Conservation (phyloP, 2,329 filamentous ascomycete species). For the Pestalotiopsis sp. region DNA sequence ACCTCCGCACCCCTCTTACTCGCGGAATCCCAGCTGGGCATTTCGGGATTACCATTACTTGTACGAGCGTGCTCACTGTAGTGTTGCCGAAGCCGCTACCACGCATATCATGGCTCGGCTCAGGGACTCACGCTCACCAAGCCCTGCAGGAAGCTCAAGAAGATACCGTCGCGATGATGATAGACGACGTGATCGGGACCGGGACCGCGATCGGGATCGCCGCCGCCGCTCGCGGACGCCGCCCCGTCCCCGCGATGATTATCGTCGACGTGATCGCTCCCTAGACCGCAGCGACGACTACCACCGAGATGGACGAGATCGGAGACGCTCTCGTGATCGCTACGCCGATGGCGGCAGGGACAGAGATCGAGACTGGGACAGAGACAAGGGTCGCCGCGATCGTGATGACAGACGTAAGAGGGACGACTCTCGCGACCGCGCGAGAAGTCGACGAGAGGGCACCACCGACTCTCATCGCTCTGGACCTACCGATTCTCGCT, state of each 20-base stretch:
- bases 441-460: constrained; percentile 65
- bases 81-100: constrained; percentile 36
- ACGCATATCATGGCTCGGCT: constrained; percentile 59
- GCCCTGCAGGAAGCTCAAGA: constrained; percentile 84
- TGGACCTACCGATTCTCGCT: constrained; percentile 47
- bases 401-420: constrained; percentile 64
- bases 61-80: constrained; percentile 29
- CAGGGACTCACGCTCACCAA: constrained; percentile 83
- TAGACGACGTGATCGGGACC: constrained; percentile 52
- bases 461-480: constrained; percentile 71
- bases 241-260: constrained; percentile 51
- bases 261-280: constrained; percentile 72
- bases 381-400: constrained; percentile 63
- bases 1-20: background rate
- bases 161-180: constrained; percentile 66
- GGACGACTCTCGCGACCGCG: constrained; percentile 73
- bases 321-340: constrained; percentile 65
- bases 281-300: constrained; percentile 67
- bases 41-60: constrained; percentile 29
- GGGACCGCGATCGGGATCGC: constrained; percentile 48
- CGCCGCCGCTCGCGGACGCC: constrained; percentile 63
- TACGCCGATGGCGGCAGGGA: constrained; percentile 43
- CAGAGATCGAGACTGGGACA: constrained; percentile 53
- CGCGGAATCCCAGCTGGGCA: constrained; percentile 29
- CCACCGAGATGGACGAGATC: constrained; percentile 57